A percentile compares a stretch with the other conserved stretches of the same genome.
Conservation (phyloP, 176 grass and related monocot species). For the Cenchrus purpureus region DNA sequence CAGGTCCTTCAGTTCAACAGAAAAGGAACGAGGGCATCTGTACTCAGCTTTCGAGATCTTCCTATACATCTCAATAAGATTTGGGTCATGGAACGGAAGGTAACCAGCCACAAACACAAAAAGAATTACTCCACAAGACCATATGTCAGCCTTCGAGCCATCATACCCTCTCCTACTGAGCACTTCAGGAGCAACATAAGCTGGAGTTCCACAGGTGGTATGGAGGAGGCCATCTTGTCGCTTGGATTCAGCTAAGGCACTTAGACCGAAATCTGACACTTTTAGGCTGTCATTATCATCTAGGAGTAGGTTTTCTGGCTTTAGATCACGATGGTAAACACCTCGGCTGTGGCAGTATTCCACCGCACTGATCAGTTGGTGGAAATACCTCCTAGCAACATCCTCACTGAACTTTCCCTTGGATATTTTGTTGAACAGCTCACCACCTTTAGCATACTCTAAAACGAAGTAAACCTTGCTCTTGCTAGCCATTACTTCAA, state of each 20-base stretch:
- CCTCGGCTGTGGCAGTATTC: conserved; percentile 67
- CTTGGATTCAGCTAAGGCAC: conserved; percentile 53
- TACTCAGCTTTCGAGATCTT: conserved; percentile 55
- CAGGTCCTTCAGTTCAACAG: conserved; percentile 46
- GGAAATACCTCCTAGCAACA: conserved; percentile 54
- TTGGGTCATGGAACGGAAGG: conserved; percentile 51
- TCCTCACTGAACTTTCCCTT: conserved; percentile 54
- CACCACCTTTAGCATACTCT: conserved; percentile 68
- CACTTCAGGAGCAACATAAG: conserved; percentile 66
- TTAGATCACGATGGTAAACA: conserved; percentile 54
- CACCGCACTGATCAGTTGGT: conserved; percentile 51
- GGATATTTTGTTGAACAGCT: conserved; percentile 58
- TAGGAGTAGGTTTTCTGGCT: conserved; percentile 53
- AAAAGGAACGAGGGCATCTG: conserved; percentile 47
- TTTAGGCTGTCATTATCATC: conserved; percentile 54
- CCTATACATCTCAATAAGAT: conserved; percentile 56
- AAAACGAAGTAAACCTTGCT: conserved; percentile 72
- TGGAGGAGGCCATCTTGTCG: conserved; percentile 58
- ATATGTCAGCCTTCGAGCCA: conserved; percentile 54
- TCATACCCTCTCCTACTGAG: conserved; percentile 54
- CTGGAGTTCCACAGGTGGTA: conserved; percentile 57
- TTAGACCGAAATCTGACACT: conserved; percentile 57
- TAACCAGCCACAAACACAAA: conserved; percentile 60
- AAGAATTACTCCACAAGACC: conserved; percentile 61
- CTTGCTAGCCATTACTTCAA: conserved; percentile 69